phyloP scores from a whole-genome alignment of 805 yeast species.

The Kregervanrija delftensis region DNA sequence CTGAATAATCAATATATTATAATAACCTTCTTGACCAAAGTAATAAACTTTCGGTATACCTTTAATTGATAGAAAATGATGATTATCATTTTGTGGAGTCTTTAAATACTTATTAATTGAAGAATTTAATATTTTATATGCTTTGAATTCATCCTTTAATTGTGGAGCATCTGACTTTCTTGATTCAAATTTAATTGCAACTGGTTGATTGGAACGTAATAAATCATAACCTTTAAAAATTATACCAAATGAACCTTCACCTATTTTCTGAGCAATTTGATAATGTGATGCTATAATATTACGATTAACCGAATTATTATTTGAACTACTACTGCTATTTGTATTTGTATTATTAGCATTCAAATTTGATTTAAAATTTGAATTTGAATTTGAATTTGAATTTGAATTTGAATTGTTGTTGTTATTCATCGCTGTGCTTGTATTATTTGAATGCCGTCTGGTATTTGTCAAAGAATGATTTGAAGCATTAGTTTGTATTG shows the following conservation, averaged over 20 bases:
- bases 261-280: slow-evolving; percentile 76
- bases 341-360: too few relatives aligned
- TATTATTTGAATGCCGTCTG: too few relatives aligned
- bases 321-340: too few relatives aligned
- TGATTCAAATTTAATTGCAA: slow-evolving; percentile 75
- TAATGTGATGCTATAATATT: slow-evolving; percentile 54
- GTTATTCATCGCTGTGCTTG: too few relatives aligned
- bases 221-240: slow-evolving; percentile 77
- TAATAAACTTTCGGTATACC: slow-evolving; percentile 83
- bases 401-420: too few relatives aligned
- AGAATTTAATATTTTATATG: slow-evolving; percentile 64
- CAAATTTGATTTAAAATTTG: too few relatives aligned
- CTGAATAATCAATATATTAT: slow-evolving; percentile 70
- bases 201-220: slow-evolving; percentile 50
- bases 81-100: slow-evolving; percentile 17
- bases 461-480: too few relatives aligned
- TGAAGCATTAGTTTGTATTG: too few relatives aligned
- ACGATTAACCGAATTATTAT: slow-evolving; percentile 3
- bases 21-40: slow-evolving; percentile 81
- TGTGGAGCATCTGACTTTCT: slow-evolving; percentile 81
- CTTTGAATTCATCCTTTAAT: slow-evolving; percentile 71
- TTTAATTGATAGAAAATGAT: slow-evolving; percentile 25
- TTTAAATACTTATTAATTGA: slow-evolving; percentile 30
- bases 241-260: slow-evolving; percentile 84
- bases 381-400: too few relatives aligned